Percentiles rank a stretch among this genome's conserved stretches.
Conservation (phyloP, 805 yeast species). For the Monosporozyma unispora region DNA sequence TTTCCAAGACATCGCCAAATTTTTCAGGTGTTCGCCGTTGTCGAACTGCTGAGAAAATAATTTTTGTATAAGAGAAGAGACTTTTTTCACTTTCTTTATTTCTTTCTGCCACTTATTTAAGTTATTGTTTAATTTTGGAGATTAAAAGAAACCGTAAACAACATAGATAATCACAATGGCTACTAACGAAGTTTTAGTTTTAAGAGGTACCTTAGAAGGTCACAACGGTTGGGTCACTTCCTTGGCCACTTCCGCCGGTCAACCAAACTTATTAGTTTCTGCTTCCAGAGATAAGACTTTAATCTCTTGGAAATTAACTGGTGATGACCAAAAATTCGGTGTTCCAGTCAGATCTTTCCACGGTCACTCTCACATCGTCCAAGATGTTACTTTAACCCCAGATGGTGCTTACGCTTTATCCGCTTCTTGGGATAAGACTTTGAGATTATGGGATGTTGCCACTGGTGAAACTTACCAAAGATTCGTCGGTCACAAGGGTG, state of each 20-base stretch:
- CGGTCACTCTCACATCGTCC: constrained; percentile 99
- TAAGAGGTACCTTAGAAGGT: constrained; percentile 99
- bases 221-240: constrained; percentile 97
- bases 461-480: constrained; percentile 90
- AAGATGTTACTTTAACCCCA: constrained; percentile 94
- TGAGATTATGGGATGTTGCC: constrained; percentile 96
- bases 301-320: constrained; percentile 94
- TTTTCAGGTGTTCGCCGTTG: not conserved
- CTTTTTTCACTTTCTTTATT: constrained; percentile 1
- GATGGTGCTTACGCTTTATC: constrained; percentile 97
- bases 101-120: not conserved
- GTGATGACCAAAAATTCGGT: constrained; percentile 96
- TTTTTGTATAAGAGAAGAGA: not conserved
- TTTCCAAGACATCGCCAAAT: constrained; percentile 3
- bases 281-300: constrained; percentile 98
- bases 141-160: not conserved
- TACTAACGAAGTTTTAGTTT: constrained; percentile 89
- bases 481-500: constrained; percentile 97
- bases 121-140: not conserved
- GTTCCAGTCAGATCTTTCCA: constrained; percentile 93
- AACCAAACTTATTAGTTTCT: constrained; percentile 96
- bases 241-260: constrained; percentile 93
- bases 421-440: constrained; percentile 99
- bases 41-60: not conserved
- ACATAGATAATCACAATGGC: constrained; percentile 40